Evolutionary conservation across 139 green algal genomes (phyloP).

Genomic region (Coelastrella sp.): DNA sequence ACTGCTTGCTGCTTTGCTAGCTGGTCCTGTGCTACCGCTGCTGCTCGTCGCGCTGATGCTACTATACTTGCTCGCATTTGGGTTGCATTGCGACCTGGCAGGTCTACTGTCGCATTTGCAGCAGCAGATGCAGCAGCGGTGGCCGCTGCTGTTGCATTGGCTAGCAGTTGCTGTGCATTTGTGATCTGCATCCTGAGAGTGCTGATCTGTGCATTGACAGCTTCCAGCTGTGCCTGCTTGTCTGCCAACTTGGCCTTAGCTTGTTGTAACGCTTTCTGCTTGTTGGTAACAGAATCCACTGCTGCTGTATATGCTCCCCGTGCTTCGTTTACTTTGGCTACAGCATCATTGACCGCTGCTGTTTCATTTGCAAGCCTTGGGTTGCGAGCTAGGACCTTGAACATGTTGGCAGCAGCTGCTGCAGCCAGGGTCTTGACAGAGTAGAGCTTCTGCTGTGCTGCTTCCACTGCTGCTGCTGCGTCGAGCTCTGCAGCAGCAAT

Average conservation of each 20-base stretch:
- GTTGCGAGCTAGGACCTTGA: background rate
- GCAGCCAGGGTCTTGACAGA: background rate
- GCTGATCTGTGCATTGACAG: slow-evolving; percentile 13
- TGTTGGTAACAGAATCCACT: background rate
- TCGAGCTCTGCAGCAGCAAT: background rate
- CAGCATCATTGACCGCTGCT: background rate
- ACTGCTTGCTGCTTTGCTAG: slow-evolving; percentile 12
- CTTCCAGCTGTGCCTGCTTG: background rate
- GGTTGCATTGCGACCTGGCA: background rate
- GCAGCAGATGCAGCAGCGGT: background rate
- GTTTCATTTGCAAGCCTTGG: background rate
- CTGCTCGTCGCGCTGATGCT: background rate
- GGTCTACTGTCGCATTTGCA: background rate
- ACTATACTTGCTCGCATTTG: background rate
- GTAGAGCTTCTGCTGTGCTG: background rate
- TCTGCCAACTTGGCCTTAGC: background rate
- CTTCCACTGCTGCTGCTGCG: background rate
- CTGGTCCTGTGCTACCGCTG: slow-evolving; percentile 4
- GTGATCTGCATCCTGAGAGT: background rate
- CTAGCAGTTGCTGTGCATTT: background rate
- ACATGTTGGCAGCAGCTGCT: background rate
- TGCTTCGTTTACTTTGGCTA: background rate
- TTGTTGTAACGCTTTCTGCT: background rate
- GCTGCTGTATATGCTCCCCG: background rate
- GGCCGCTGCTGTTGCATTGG: slow-evolving; percentile 36